Evolutionary conservation across 345 rosid species (phyloP).

Genomic region (Salix purpurea): DNA sequence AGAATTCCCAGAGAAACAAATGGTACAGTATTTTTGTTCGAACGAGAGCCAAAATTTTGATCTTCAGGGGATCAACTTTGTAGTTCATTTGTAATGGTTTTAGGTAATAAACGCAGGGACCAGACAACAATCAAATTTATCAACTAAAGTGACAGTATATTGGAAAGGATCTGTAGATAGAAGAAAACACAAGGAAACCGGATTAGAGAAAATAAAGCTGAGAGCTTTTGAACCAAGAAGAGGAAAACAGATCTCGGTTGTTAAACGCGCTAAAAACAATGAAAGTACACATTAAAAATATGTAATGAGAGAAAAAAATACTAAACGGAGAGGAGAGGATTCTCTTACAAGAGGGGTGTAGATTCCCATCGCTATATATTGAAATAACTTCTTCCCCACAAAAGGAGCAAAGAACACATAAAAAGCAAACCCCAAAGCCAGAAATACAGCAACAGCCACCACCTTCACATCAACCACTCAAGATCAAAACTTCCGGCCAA

Average conservation of each 20-base stretch:
- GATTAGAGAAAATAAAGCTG: slow-evolving; percentile 6
- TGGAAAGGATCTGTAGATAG: slow-evolving; percentile 13
- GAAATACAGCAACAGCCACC: slow-evolving; percentile 97
- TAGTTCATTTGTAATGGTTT: slow-evolving; percentile 1
- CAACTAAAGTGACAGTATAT: slow-evolving; percentile 10
- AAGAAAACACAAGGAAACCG: slow-evolving; percentile 11
- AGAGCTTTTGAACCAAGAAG: slow-evolving; percentile 4
- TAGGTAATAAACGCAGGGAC: slow-evolving; percentile 3
- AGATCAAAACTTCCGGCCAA: slow-evolving; percentile 17
- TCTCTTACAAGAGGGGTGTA: slow-evolving; percentile 88
- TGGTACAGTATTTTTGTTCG: neutral
- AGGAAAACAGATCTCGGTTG: slow-evolving; percentile 42
- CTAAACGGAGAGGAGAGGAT: neutral
- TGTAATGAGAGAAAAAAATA: neutral
- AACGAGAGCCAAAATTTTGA: slow-evolving; percentile 5
- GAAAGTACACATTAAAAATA: neutral
- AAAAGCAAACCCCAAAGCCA: slow-evolving; percentile 96
- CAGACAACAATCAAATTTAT: slow-evolving; percentile 23
- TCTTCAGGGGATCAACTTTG: slow-evolving; percentile 1
- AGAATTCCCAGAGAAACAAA: neutral
- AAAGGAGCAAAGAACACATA: slow-evolving; percentile 99
- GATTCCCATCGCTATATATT: slow-evolving; percentile 75
- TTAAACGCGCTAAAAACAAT: slow-evolving; percentile 4
- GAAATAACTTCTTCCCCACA: slow-evolving; percentile 77
- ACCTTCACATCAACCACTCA: slow-evolving; percentile 47